Percentiles rank a stretch among this genome's conserved stretches.
phyloP scores from a whole-genome alignment of 2,329 filamentous ascomycete genomes.

The Tolypocladium guangdongense region DNA sequence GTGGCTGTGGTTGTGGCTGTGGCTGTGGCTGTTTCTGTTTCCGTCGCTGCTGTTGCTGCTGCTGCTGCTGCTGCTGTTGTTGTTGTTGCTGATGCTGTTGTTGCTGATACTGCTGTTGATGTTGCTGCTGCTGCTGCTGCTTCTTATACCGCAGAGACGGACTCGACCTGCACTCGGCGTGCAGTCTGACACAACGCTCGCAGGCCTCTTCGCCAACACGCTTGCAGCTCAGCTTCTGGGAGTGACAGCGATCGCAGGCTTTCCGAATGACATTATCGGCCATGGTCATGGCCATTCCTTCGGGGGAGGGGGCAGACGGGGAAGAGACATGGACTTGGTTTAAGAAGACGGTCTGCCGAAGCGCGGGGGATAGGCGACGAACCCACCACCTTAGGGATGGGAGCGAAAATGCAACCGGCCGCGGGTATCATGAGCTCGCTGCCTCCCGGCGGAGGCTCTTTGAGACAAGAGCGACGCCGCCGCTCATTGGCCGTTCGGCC shows the following conservation, averaged over 20 bases:
- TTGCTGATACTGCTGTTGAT: slow-evolving; percentile 10
- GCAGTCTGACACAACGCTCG: slow-evolving; percentile 30
- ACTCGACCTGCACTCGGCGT: slow-evolving; percentile 31
- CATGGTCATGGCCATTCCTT: slow-evolving; percentile 21
- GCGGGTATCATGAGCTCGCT: background rate
- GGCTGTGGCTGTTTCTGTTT: slow-evolving; percentile 7
- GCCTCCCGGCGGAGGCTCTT: background rate
- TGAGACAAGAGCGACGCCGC: slow-evolving; percentile 2
- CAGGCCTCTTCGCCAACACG: slow-evolving; percentile 27
- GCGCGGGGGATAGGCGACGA: slow-evolving; percentile 5
- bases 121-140: slow-evolving; percentile 16
- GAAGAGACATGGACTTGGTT: slow-evolving; percentile 18
- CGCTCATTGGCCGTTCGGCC: slow-evolving; percentile 6
- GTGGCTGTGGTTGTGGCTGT: slow-evolving; percentile 2
- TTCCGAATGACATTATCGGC: slow-evolving; percentile 27
- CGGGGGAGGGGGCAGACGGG: slow-evolving; percentile 7
- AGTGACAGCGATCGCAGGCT: slow-evolving; percentile 36
- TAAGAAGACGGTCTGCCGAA: slow-evolving; percentile 14
- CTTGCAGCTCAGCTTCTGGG: slow-evolving; percentile 35
- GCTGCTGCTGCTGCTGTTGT: slow-evolving; percentile 3
- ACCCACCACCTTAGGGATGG: background rate
- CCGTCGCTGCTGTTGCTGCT: slow-evolving; percentile 8
- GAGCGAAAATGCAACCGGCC: slow-evolving; percentile 2
- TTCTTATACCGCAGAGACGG: slow-evolving; percentile 28
- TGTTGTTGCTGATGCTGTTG: slow-evolving; percentile 7